Conservation (phyloP, 495 filamentous ascomycete genomes). For the Tuber calosporum region DNA sequence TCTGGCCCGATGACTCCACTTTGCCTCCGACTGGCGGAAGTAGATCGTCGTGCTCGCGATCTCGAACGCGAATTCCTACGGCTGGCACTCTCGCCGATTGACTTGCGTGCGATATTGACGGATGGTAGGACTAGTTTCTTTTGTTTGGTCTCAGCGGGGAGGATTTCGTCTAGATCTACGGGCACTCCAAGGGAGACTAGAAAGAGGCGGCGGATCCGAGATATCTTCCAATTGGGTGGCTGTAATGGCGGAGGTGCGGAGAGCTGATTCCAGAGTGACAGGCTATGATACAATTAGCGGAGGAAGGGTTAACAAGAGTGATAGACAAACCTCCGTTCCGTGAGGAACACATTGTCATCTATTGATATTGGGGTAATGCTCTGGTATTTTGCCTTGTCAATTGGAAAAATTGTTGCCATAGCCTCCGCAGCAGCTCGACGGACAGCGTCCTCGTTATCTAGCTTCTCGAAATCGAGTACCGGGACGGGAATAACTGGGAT, state of each 20-base stretch:
- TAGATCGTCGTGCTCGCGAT: constrained; percentile 38
- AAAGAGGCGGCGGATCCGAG: constrained; percentile 89
- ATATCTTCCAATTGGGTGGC: constrained; percentile 96
- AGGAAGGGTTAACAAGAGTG: constrained; percentile 33
- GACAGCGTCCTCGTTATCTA: constrained; percentile 50
- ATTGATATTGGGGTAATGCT: constrained; percentile 46
- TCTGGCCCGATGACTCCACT: constrained; percentile 28
- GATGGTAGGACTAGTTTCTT: constrained; percentile 94
- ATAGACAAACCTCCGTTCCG: constrained; percentile 49
- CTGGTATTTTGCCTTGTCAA: constrained; percentile 47
- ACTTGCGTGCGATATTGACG: constrained; percentile 50
- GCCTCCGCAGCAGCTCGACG: constrained; percentile 50
- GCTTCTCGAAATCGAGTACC: constrained; percentile 63
- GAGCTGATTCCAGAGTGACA: constrained; percentile 93
- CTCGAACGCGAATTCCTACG: constrained; percentile 39
- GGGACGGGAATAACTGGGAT: constrained; percentile 33
- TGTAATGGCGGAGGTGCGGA: constrained; percentile 89
- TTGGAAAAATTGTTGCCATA: constrained; percentile 53
- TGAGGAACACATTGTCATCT: constrained; percentile 58
- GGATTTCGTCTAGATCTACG: constrained; percentile 92
- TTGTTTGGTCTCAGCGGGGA: constrained; percentile 82
- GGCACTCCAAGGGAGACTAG: constrained; percentile 93
- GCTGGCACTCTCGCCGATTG: constrained; percentile 16
- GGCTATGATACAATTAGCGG: constrained; percentile 53
- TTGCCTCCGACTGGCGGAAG: constrained; percentile 33